These are phyloP conservation scores for Samsoniella hepiali DNA, from an alignment of 2,329 filamentous ascomycete genomes.

Conservation along the genomic window DNA sequence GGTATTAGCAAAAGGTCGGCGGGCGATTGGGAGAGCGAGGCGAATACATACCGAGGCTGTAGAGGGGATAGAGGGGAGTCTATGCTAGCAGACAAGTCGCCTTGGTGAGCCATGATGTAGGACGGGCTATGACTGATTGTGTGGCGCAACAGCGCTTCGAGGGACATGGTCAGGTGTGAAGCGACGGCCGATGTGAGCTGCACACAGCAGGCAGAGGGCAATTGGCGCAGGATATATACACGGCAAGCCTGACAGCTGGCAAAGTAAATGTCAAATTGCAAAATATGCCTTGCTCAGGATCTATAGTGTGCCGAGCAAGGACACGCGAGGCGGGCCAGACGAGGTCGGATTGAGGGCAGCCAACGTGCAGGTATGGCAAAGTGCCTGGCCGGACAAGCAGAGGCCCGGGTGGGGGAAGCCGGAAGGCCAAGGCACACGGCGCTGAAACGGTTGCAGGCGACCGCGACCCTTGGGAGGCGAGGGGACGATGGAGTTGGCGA, in stretches of 20 bases:
- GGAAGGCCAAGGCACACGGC: background rate
- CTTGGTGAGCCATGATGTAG: slow-evolving; percentile 9
- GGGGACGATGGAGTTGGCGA: background rate
- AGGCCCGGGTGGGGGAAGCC: slow-evolving; percentile 11
- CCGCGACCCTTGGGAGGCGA: background rate
- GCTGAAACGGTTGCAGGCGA: background rate
- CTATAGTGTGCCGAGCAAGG: background rate
- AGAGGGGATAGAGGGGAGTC: slow-evolving; percentile 40
- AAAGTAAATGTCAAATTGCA: too few relatives aligned
- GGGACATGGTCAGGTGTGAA: background rate
- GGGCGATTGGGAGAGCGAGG: background rate
- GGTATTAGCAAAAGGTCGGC: background rate
- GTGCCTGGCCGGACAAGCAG: slow-evolving; percentile 7
- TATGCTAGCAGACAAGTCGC: slow-evolving; percentile 8
- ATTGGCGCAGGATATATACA: slow-evolving; percentile 12
- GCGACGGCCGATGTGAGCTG: background rate
- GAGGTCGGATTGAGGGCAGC: background rate
- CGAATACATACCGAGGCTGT: slow-evolving; percentile 47
- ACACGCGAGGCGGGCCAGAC: background rate
- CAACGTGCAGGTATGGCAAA: background rate
- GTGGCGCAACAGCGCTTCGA: slow-evolving; percentile 4
- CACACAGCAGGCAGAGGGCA: background rate
- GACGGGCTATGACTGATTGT: background rate
- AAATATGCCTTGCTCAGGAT: background rate
- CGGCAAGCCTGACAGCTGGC: background rate